Evolutionary conservation across 805 yeast species (phyloP).

Genomic region (Starmerella kuoi): DNA sequence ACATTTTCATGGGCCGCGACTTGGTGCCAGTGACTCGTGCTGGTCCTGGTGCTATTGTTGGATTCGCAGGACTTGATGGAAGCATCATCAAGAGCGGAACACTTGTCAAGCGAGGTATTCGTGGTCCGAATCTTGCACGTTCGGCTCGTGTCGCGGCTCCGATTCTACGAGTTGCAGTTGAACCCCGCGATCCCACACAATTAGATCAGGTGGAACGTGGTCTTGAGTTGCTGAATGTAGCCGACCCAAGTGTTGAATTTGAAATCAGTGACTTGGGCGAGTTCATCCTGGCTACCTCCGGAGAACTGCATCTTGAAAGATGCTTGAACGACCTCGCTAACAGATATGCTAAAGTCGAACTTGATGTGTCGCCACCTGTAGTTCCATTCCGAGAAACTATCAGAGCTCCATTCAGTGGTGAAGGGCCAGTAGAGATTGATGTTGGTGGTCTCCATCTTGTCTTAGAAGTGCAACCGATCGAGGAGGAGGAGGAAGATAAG

Average conservation of each 20-base stretch:
- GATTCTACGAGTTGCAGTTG: conserved; percentile 89
- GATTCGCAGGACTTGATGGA: conserved; percentile 81
- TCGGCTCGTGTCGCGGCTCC: conserved; percentile 70
- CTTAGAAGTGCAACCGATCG: conserved; percentile 17
- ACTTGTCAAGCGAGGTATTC: conserved; percentile 42
- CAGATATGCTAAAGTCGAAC: conserved; percentile 86
- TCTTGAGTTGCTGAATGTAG: conserved; percentile 60
- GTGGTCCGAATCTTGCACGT: conserved; percentile 69
- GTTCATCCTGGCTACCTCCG: conserved; percentile 86
- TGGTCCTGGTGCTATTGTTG: conserved; percentile 92
- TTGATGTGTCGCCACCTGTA: conserved; percentile 77
- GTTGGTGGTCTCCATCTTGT: conserved; percentile 30
- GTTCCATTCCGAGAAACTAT: conserved; percentile 91
- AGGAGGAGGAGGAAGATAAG: conserved; percentile 13
- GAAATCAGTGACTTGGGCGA: conserved; percentile 84
- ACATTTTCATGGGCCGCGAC: conserved; percentile 85
- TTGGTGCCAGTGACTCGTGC: conserved; percentile 63
- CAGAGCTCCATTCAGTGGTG: conserved; percentile 35
- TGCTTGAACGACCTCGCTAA: conserved; percentile 72
- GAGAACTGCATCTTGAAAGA: conserved; percentile 90
- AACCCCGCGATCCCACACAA: conserved; percentile 77
- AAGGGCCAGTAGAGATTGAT: conserved; percentile 30
- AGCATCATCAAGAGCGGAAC: conserved; percentile 81
- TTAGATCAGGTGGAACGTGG: conserved; percentile 62
- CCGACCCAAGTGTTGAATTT: conserved; percentile 91